A percentile compares a stretch with the other conserved stretches of the same genome.
These are phyloP conservation scores for Cadophora sp. DNA, from an alignment of 2,329 filamentous ascomycete species.

Conservation along the genomic window DNA sequence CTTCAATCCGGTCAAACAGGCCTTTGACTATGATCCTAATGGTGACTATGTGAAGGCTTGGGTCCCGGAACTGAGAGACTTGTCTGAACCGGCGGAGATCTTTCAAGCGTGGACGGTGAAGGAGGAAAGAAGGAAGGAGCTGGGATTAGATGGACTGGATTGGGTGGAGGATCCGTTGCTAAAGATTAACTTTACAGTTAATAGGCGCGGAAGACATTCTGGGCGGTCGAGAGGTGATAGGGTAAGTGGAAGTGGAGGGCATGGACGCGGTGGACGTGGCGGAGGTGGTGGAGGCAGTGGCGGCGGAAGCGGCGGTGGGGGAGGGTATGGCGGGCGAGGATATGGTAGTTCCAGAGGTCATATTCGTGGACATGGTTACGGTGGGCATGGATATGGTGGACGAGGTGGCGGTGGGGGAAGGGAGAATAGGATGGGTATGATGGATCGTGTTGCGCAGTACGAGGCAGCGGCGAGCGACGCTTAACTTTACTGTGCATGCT, in stretches of 20 bases:
- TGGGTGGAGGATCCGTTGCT: slow-evolving; percentile 74
- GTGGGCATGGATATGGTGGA: slow-evolving; percentile 25
- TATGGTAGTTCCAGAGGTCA: neutral
- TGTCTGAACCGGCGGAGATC: slow-evolving; percentile 56
- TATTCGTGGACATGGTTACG: slow-evolving; percentile 16
- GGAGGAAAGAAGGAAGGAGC: slow-evolving; percentile 60
- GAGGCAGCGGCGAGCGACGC: too few relatives aligned
- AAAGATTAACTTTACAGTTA: slow-evolving; percentile 68
- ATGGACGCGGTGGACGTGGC: slow-evolving; percentile 14
- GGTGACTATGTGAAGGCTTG: slow-evolving; percentile 76
- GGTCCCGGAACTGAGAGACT: slow-evolving; percentile 69
- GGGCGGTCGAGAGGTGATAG: slow-evolving; percentile 25
- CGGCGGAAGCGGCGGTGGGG: slow-evolving; percentile 18
- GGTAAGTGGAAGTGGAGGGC: slow-evolving; percentile 22
- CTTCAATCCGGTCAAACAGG: slow-evolving; percentile 85
- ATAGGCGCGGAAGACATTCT: slow-evolving; percentile 30
- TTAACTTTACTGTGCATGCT: too few relatives aligned
- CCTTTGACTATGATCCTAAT: slow-evolving; percentile 75
- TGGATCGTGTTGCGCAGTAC: too few relatives aligned
- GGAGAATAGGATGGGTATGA: too few relatives aligned
- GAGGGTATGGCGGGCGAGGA: neutral
- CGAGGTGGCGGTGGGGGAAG: slow-evolving; percentile 9
- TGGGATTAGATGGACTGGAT: slow-evolving; percentile 62
- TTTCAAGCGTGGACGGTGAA: slow-evolving; percentile 74
- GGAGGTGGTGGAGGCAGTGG: slow-evolving; percentile 17